A percentile compares a stretch with the other conserved stretches of the same genome.
phyloP scores from a whole-genome alignment of 371 early-diverging fungal species.

The Basidiobolus meristosporus region DNA sequence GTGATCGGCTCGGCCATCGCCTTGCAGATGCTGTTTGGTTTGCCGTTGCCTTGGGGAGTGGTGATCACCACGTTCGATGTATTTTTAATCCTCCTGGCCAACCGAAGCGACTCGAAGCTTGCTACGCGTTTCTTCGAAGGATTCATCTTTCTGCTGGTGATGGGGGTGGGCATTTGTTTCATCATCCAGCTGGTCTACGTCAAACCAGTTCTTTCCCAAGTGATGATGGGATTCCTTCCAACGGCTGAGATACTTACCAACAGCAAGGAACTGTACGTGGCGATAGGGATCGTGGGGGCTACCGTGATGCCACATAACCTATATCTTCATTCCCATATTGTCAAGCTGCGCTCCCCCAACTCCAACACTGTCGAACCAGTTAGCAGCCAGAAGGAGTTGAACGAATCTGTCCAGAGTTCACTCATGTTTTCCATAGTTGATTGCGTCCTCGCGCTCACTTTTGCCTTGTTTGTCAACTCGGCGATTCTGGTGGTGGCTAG shows the following conservation, averaged over 20 bases:
- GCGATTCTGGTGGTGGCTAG: conserved; percentile 51
- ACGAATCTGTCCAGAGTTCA: conserved; percentile 20
- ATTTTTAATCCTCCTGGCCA: conserved; percentile 33
- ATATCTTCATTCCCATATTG: conserved; percentile 28
- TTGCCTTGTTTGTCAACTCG: conserved; percentile 48
- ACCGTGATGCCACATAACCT: conserved; percentile 63
- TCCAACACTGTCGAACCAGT: background rate
- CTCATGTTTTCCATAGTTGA: conserved; percentile 49
- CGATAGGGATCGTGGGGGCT: conserved; percentile 47
- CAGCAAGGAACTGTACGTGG: conserved; percentile 28
- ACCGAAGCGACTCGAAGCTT: conserved; percentile 39
- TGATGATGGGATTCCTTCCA: conserved; percentile 33
- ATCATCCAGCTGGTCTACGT: conserved; percentile 40
- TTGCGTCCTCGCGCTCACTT: conserved; percentile 30
- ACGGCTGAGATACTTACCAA: conserved; percentile 22
- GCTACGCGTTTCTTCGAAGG: conserved; percentile 17
- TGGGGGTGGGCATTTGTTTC: conserved; percentile 41
- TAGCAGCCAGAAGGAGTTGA: background rate
- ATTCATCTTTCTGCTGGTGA: conserved; percentile 38
- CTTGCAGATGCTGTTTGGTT: conserved; percentile 32
- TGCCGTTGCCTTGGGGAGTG: conserved; percentile 41
- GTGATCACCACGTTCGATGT: conserved; percentile 44
- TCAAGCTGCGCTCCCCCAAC: background rate
- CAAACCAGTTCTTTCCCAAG: too few species aligned
- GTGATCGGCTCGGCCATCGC: conserved; percentile 62